Evolutionary conservation across 164 flowering plant species (phyloP), one percentile per base, ranked within the genome.

Genomic region (Stephania yunnanensis): DNA sequence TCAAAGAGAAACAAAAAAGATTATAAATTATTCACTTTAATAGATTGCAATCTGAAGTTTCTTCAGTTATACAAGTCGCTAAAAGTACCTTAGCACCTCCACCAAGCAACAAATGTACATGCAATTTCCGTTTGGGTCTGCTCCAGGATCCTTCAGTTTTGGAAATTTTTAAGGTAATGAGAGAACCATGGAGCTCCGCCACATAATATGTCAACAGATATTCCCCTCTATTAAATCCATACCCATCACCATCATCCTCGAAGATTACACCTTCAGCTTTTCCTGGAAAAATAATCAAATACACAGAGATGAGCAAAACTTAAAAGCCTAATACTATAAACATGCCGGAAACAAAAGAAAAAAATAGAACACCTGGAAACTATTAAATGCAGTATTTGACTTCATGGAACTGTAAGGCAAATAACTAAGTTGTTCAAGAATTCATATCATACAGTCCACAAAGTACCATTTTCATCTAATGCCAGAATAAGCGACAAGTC

Each of bases 191-290:
- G 73, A 85, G 88, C 72, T 89, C 92, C 74, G 99, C 97, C 75
- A 75, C 80, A 84, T 95, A 95, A 77, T 90, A 80, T 30, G 97
- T 90, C 75, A 91, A 73, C 7, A 95, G 87, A 82, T 88, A 95
- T 64, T 74, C 85, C 22, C 98, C 97, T 73, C 71, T 77, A 9
- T 68, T 86, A 81, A 86, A 95, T 78, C 81, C 92, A 86, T 93
- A 91, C 72, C 99, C 99, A 87, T 95, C 99, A 61, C 98, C 99
- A 81, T 90, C 90, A 83, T 95, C 99, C 84, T 95, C 99, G 83
- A 80, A 95, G 10, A 95, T 84, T 80, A 89, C 71, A 72, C 99
- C 99, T 85, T 87, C 80, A 77, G 98, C 99, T 83, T 85, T 90
- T 65, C 99, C 99, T 95, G 87, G 36, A 80, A 22, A 74, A 76